Evolutionary conservation across 176 grass and related monocot species (phyloP).

Genomic region (Oryza meyeriana): DNA sequence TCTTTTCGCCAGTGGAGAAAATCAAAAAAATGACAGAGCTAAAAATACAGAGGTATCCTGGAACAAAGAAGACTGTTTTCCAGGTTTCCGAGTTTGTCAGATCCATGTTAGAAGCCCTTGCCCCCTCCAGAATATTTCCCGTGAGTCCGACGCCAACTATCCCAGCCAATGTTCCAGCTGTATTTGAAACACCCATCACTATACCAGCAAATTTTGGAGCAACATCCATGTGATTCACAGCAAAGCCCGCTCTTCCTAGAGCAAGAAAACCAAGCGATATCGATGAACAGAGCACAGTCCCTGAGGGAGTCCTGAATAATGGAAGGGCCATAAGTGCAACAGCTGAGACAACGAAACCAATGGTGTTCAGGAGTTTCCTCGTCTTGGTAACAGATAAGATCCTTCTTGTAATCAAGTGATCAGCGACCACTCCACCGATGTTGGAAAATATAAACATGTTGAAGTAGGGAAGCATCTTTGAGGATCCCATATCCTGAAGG

Average conservation of each 20-base stretch:
- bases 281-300: constrained; percentile 57
- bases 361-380: constrained; percentile 74
- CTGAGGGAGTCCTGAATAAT: constrained; percentile 49
- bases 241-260: constrained; percentile 75
- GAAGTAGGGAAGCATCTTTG: constrained; percentile 85
- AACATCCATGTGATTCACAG: constrained; percentile 86
- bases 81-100: constrained; percentile 59
- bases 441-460: constrained; percentile 95
- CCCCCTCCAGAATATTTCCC: constrained; percentile 70
- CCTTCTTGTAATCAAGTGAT: constrained; percentile 73
- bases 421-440: constrained; percentile 68
- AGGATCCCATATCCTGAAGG: constrained; percentile 88
- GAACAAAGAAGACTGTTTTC: constrained; percentile 72
- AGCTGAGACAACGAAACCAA: constrained; percentile 68
- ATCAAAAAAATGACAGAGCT: constrained; percentile 76
- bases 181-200: constrained; percentile 87
- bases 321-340: constrained; percentile 75
- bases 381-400: constrained; percentile 74
- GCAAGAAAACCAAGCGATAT: constrained; percentile 73
- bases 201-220: constrained; percentile 89
- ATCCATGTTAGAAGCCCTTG: constrained; percentile 64
- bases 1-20: constrained; percentile 76
- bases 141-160: constrained; percentile 72
- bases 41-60: constrained; percentile 73
- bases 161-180: constrained; percentile 73